Evolutionary conservation across 768 basidiomycete genomes (phyloP).

Genomic region (Boletus vermiculosoides): DNA sequence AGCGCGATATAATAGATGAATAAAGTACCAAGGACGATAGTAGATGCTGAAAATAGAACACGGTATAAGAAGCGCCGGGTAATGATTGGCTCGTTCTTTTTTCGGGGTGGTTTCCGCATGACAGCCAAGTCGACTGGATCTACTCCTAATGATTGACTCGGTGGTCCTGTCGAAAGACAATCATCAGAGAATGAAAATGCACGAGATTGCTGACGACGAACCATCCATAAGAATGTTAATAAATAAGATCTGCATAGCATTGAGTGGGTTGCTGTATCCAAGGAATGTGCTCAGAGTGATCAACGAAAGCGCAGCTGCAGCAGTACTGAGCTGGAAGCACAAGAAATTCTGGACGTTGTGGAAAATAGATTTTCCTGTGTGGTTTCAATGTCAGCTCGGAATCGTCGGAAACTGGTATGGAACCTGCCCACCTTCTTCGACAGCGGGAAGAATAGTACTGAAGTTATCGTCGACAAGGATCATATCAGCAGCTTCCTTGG

Average conservation of each 20-base stretch:
- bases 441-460: slow-evolving; percentile 87
- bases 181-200: neutral
- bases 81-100: slow-evolving; percentile 89
- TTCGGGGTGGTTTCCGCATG: slow-evolving; percentile 90
- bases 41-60: slow-evolving; percentile 89
- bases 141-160: slow-evolving; percentile 93
- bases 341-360: slow-evolving; percentile 99
- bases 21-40: slow-evolving; percentile 86
- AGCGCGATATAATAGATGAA: slow-evolving; percentile 85
- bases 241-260: slow-evolving; percentile 99
- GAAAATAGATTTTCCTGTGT: slow-evolving; percentile 89
- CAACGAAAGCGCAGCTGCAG: slow-evolving; percentile 92
- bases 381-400: neutral
- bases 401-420: neutral
- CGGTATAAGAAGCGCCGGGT: slow-evolving; percentile 68
- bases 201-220: slow-evolving; percentile 30
- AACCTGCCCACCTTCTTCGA: slow-evolving; percentile 73
- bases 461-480: slow-evolving; percentile 98
- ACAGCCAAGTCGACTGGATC: slow-evolving; percentile 93
- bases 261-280: slow-evolving; percentile 86
- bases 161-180: slow-evolving; percentile 59
- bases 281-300: slow-evolving; percentile 94
- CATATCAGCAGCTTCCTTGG: slow-evolving; percentile 96
- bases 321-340: slow-evolving; percentile 95
- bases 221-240: slow-evolving; percentile 99